A percentile compares a stretch with the other conserved stretches of the same genome.
Evolutionary conservation across 2,329 filamentous ascomycete genomes (phyloP).

Genomic region (Myriosclerotinia scirpicola): DNA sequence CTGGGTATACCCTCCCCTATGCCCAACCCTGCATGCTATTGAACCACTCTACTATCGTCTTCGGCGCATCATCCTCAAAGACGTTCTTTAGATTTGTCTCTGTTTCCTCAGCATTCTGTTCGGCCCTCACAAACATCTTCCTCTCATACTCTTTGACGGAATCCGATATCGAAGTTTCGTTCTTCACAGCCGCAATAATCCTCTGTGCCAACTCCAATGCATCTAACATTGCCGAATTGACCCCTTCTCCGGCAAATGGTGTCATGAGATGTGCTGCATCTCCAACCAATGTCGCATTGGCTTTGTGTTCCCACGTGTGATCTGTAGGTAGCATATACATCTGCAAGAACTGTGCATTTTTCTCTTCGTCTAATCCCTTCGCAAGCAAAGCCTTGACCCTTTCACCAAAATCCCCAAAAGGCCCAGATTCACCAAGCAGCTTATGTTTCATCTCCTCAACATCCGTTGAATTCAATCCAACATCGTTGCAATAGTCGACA

Average conservation of each 20-base stretch:
- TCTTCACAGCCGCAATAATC: neutral
- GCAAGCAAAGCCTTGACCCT: conserved; percentile 22
- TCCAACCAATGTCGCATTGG: conserved; percentile 49
- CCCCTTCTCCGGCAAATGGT: conserved; percentile 48
- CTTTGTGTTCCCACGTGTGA: conserved; percentile 28
- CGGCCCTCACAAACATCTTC: conserved; percentile 25
- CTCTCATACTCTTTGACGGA: conserved; percentile 35
- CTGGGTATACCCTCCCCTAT: too few species aligned
- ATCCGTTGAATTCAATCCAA: conserved; percentile 6
- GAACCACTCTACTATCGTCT: conserved; percentile 6
- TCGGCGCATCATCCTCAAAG: conserved; percentile 24
- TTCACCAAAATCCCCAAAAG: conserved; percentile 13
- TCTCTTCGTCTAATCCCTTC: conserved; percentile 11
- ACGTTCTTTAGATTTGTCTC: conserved; percentile 23
- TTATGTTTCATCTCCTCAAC: conserved; percentile 15
- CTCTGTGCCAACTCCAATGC: conserved; percentile 41
- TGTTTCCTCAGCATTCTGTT: conserved; percentile 24
- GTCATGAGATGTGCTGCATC: conserved; percentile 53
- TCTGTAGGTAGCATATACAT: conserved; percentile 26
- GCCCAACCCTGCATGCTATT: neutral
- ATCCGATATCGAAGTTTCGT: conserved; percentile 25
- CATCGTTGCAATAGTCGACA: conserved; percentile 14
- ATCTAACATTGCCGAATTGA: conserved; percentile 44
- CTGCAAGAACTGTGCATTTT: conserved; percentile 6
- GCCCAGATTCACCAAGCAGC: conserved; percentile 15